These are phyloP conservation scores for Aristolochia californica DNA, from an alignment of 164 flowering plant species.

Conservation along the genomic window DNA sequence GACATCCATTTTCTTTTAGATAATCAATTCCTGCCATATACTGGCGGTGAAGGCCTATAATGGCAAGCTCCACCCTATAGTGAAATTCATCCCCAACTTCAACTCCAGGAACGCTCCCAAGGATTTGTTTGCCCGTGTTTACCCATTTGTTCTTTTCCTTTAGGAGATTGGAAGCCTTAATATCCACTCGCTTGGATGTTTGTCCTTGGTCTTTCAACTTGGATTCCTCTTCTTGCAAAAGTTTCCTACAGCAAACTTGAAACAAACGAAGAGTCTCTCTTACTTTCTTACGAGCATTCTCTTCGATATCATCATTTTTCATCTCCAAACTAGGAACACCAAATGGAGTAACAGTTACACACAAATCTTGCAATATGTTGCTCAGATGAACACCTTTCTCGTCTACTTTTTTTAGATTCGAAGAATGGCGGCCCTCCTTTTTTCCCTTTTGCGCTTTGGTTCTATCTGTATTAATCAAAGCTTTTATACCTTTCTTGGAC, in stretches of 20 bases:
- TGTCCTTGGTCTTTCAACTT: conserved; percentile 11
- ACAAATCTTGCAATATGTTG: background rate
- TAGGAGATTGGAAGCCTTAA: conserved; percentile 28
- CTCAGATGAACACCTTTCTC: background rate
- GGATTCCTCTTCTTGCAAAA: conserved; percentile 57
- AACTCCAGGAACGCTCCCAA: conserved; percentile 79
- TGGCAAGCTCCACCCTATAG: conserved; percentile 65
- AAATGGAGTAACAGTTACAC: conserved; percentile 26
- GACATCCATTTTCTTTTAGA: conserved; percentile 20
- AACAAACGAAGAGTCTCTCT: conserved; percentile 62
- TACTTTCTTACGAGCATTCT: conserved; percentile 36
- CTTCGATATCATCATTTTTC: conserved; percentile 11
- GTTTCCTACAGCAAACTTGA: conserved; percentile 46
- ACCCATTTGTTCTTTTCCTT: conserved; percentile 40
- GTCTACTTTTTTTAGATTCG: background rate
- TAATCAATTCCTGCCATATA: conserved; percentile 69
- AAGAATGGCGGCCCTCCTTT: background rate
- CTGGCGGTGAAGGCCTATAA: conserved; percentile 72
- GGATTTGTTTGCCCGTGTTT: conserved; percentile 30
- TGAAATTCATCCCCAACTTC: conserved; percentile 91
- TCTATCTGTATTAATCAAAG: background rate
- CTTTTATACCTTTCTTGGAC: too few relatives aligned
- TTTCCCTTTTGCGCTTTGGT: background rate
- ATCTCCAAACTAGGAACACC: conserved; percentile 7
- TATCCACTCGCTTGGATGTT: conserved; percentile 31